These are phyloP conservation scores for Pseudomassariella vexata DNA, from an alignment of 2,329 filamentous ascomycete species.

Conservation along the genomic window DNA sequence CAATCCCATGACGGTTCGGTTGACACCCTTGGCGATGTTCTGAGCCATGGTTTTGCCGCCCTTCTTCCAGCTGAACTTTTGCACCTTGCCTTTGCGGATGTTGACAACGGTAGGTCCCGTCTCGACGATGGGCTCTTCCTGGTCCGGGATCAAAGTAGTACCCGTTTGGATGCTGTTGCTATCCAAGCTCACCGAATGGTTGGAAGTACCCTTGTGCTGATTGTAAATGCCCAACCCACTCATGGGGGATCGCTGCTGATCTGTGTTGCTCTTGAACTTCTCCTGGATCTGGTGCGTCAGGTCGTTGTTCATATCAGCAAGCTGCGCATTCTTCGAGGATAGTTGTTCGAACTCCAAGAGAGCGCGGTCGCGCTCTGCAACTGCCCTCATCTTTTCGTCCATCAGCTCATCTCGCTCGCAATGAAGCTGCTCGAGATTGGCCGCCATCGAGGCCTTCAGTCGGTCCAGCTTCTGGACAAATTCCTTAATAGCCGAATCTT, in stretches of 20 bases:
- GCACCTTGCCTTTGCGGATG: slow-evolving; percentile 87
- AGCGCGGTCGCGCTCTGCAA: slow-evolving; percentile 84
- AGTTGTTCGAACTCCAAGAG: slow-evolving; percentile 94
- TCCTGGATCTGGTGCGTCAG: slow-evolving; percentile 91
- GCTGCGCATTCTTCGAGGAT: slow-evolving; percentile 87
- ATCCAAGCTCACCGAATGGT: slow-evolving; percentile 46
- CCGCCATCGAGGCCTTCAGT: slow-evolving; percentile 53
- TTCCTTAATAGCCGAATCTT: slow-evolving; percentile 86
- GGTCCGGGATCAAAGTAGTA: slow-evolving; percentile 54
- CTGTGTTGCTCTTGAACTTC: slow-evolving; percentile 72
- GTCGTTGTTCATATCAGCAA: slow-evolving; percentile 93
- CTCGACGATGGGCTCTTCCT: slow-evolving; percentile 62
- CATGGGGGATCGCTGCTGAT: slow-evolving; percentile 42
- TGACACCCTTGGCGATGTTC: slow-evolving; percentile 89
- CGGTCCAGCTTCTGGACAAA: slow-evolving; percentile 71
- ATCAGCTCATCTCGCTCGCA: slow-evolving; percentile 73
- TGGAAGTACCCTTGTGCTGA: slow-evolving; percentile 44
- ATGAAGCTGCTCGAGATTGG: slow-evolving; percentile 53
- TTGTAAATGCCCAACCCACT: slow-evolving; percentile 55
- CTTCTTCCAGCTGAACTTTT: slow-evolving; percentile 99
- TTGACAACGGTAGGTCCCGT: slow-evolving; percentile 89
- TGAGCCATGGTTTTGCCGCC: slow-evolving; percentile 90
- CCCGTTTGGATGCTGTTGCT: slow-evolving; percentile 48
- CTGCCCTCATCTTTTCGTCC: slow-evolving; percentile 77
- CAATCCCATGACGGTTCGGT: slow-evolving; percentile 78